A percentile compares a stretch with the other conserved stretches of the same genome.
Conservation (phyloP, 306 rosid genomes). For the Glycyrrhiza uralensis region DNA sequence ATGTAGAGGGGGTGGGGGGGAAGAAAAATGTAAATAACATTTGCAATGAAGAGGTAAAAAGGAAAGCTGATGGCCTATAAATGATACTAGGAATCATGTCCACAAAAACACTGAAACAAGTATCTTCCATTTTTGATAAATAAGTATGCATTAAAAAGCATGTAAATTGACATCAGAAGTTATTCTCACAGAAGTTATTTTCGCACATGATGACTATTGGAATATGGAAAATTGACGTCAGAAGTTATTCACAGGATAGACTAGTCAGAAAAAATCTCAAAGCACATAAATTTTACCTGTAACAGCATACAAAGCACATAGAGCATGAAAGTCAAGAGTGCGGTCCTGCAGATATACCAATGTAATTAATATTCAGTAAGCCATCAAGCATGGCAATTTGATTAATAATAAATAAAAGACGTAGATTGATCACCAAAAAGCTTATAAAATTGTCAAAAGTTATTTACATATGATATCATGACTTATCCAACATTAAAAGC, state of each 20-base stretch:
- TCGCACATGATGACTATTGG: neutral
- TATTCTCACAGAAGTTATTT: neutral
- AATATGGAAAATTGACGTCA: neutral
- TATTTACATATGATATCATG: neutral
- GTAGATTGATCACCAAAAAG: neutral
- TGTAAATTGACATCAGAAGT: neutral
- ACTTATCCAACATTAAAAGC: neutral
- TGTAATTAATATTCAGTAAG: neutral
- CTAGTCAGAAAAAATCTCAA: neutral
- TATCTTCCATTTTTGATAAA: neutral
- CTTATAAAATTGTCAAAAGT: neutral
- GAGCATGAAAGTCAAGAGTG: constrained; percentile 80
- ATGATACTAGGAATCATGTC: no score
- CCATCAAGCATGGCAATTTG: constrained; percentile 40
- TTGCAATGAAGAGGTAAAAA: neutral
- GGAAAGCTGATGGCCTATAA: neutral
- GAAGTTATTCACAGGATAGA: constrained; percentile 3
- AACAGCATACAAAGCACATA: constrained; percentile 94
- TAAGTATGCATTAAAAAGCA: neutral
- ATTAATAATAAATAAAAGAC: constrained; percentile 13
- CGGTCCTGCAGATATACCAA: constrained; percentile 70
- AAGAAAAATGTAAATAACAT: neutral
- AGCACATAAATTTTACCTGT: constrained; percentile 55
- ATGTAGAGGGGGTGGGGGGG: neutral
- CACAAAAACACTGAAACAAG: neutral